A percentile compares a stretch with the other conserved stretches of the same genome.
Conservation (phyloP, 2,329 filamentous ascomycete genomes). For the Tolypocladium inflatum region DNA sequence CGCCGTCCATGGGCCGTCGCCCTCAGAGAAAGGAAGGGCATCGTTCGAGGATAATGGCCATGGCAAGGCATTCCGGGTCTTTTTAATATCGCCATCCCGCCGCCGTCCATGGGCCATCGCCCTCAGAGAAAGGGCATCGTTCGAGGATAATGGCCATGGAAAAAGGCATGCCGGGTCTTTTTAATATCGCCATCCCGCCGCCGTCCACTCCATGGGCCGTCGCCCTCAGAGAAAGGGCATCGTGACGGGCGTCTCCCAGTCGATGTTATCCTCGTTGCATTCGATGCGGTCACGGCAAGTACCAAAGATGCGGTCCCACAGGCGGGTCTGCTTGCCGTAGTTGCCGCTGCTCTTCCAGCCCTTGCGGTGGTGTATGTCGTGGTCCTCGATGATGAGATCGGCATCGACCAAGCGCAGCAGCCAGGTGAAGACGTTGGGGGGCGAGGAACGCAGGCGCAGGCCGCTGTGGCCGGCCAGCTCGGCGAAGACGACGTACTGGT, state of each 20-base stretch:
- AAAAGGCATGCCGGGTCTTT: no score
- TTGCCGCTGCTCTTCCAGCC: constrained; percentile 26
- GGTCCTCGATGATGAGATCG: constrained; percentile 31
- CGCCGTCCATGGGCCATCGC: no score
- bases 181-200: no score
- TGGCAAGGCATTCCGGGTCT: no score
- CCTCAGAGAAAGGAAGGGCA: constrained; percentile 18
- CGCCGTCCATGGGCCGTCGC: no score
- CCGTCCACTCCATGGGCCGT: no score
- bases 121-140: no score
- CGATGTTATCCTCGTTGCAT: constrained; percentile 17
- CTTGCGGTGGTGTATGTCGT: constrained; percentile 27
- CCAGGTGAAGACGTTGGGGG: constrained; percentile 20
- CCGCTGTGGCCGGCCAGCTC: constrained; percentile 28
- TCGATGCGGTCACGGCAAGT: constrained; percentile 27
- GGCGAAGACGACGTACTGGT: constrained; percentile 29
- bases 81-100: no score
- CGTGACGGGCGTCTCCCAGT: constrained; percentile 14
- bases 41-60: no score
- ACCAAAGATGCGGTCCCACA: constrained; percentile 27
- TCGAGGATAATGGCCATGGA: no score
- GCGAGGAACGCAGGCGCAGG: constrained; percentile 22
- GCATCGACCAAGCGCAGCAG: constrained; percentile 19
- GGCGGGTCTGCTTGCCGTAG: constrained; percentile 27
- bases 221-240: constrained; percentile 16